These are phyloP conservation scores for Candida morakotiae DNA, from an alignment of 805 yeast species.

Conservation along the genomic window DNA sequence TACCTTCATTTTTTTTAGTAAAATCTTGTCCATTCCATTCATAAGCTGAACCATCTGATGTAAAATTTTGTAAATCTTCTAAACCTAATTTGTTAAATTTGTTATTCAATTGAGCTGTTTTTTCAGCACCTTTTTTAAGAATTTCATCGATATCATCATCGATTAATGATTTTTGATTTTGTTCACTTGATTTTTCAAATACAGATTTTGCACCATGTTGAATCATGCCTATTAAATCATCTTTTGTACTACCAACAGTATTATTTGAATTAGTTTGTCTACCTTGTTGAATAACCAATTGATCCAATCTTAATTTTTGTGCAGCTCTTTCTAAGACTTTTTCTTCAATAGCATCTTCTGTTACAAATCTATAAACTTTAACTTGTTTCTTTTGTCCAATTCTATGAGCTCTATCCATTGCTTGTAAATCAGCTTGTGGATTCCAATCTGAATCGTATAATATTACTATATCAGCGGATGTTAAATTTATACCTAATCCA, in stretches of 20 bases:
- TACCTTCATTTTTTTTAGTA: constrained; percentile 50
- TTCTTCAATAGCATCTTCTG: constrained; percentile 95
- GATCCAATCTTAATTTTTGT: constrained; percentile 87
- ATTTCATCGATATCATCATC: constrained; percentile 82
- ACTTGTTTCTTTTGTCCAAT: constrained; percentile 97
- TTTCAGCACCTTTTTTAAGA: constrained; percentile 73
- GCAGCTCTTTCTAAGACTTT: constrained; percentile 95
- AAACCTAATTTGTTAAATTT: constrained; percentile 83
- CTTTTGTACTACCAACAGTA: constrained; percentile 60
- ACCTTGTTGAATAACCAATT: constrained; percentile 93
- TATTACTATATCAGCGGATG: constrained; percentile 87
- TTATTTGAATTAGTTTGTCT: constrained; percentile 39
- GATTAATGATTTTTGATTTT: constrained; percentile 19
- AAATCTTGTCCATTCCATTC: constrained; percentile 95
- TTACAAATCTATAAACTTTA: constrained; percentile 84
- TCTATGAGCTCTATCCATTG: constrained; percentile 97
- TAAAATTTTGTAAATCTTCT: constrained; percentile 89
- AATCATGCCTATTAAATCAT: constrained; percentile 89
- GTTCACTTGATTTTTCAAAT: constrained; percentile 46
- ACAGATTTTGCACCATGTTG: constrained; percentile 94
- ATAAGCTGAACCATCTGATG: constrained; percentile 84
- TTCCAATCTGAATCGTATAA: constrained; percentile 95
- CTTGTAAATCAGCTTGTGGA: constrained; percentile 96
- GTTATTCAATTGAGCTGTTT: constrained; percentile 73
- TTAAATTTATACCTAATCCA: constrained; percentile 90